phyloP scores from a whole-genome alignment of 176 grass and related monocot genomes.

The Carex scoparia region DNA sequence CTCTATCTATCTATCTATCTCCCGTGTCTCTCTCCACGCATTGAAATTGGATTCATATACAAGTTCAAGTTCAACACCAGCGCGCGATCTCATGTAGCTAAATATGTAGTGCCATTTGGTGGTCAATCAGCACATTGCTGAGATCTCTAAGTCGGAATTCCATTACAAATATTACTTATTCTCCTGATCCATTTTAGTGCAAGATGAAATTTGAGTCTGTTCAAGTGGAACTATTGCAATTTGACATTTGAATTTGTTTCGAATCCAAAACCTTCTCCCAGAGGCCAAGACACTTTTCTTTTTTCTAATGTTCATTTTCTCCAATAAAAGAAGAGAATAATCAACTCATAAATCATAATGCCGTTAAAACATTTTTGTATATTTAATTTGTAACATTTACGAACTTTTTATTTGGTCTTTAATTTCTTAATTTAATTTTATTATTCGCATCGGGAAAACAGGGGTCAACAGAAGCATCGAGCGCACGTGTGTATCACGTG shows the following conservation, averaged over 20 bases:
- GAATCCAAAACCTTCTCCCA: neutral
- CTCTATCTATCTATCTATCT: neutral
- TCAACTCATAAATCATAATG: neutral
- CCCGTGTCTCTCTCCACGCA: neutral
- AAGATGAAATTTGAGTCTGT: neutral
- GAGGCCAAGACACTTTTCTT: neutral
- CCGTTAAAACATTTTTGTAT: neutral
- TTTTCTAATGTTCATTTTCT: neutral
- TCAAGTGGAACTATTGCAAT: neutral
- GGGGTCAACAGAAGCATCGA: neutral
- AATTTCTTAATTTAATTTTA: conserved; percentile 8
- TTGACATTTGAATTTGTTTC: neutral
- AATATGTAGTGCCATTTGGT: neutral
- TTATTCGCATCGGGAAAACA: neutral
- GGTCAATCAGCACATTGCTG: neutral
- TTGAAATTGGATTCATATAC: neutral
- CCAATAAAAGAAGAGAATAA: neutral
- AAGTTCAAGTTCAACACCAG: neutral
- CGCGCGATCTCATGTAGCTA: neutral
- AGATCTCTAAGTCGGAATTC: neutral
- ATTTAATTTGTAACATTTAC: neutral
- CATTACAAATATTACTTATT: neutral
- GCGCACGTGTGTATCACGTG: conserved; percentile 60
- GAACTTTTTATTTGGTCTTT: neutral
- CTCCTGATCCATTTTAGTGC: neutral